Conservation (phyloP, 192 early-diverging fungal genomes). For the Linnemannia schmuckeri region DNA sequence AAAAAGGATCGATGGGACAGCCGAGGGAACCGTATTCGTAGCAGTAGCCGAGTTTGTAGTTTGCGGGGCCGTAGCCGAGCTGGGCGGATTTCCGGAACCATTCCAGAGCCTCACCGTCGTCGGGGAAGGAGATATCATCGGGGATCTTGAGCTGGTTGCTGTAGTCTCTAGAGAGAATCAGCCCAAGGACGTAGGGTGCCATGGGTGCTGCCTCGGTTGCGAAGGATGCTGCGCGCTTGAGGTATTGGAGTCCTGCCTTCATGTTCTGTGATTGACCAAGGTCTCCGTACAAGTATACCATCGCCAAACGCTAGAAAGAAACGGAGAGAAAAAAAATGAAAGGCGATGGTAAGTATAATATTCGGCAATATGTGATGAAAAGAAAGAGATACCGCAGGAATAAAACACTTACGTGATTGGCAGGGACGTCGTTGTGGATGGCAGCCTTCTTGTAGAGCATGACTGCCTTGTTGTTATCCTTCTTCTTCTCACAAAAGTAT, state of each 20-base stretch:
- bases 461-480: conserved; percentile 72
- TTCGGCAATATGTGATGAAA: not conserved
- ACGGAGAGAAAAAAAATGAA: not conserved
- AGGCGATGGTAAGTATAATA: not conserved
- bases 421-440: conserved; percentile 70
- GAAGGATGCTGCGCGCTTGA: conserved; percentile 82
- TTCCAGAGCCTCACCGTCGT: conserved; percentile 80
- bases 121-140: conserved; percentile 74
- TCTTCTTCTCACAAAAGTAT: conserved; percentile 71
- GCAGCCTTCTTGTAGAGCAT: conserved; percentile 80
- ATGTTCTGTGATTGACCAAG: conserved; percentile 75
- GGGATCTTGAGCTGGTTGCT: conserved; percentile 67
- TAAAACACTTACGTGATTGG: conserved; percentile 69
- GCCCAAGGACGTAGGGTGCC: conserved; percentile 81
- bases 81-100: conserved; percentile 81
- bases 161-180: conserved; percentile 81
- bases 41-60: conserved; percentile 83
- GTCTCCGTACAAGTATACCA: conserved; percentile 80
- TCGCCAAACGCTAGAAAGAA: conserved; percentile 76
- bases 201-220: conserved; percentile 78
- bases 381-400: not conserved
- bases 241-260: conserved; percentile 85
- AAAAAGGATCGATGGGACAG: conserved; percentile 72
- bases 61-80: conserved; percentile 78
- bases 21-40: conserved; percentile 85